Percentiles rank a stretch among this genome's conserved stretches.
These are phyloP conservation scores for Endoconidiophora polonica DNA, from an alignment of 2,329 filamentous ascomycete genomes.

Conservation along the genomic window DNA sequence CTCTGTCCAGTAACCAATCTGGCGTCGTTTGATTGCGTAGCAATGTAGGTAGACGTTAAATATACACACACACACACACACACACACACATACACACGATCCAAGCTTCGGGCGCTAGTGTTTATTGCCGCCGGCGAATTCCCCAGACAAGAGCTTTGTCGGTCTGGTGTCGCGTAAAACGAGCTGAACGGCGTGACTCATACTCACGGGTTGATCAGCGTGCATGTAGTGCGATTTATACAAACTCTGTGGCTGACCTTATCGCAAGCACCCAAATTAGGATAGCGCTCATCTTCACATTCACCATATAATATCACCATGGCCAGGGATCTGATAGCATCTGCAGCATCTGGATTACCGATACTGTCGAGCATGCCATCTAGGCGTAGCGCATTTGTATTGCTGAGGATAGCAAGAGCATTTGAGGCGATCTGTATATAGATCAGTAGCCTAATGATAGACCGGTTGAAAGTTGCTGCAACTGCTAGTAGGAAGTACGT, in stretches of 20 bases:
- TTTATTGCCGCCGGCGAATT: constrained; percentile 20
- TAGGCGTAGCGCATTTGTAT: not conserved
- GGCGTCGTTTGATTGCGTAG: no score
- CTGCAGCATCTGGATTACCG: not conserved
- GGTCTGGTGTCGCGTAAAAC: not conserved
- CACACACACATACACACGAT: constrained; percentile 15
- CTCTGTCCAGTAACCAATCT: no score
- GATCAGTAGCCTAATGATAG: no score
- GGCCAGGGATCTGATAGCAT: not conserved
- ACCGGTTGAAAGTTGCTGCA: no score
- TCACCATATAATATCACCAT: not conserved
- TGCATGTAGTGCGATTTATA: not conserved
- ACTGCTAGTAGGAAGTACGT: no score
- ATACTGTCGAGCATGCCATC: not conserved
- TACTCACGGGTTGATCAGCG: not conserved
- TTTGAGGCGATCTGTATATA: no score
- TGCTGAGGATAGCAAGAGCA: no score
- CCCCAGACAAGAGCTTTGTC: constrained; percentile 14
- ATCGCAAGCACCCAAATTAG: not conserved
- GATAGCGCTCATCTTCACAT: not conserved
- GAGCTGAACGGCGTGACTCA: not conserved
- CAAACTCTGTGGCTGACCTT: not conserved
- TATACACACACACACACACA: no score
- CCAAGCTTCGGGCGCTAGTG: constrained; percentile 25
- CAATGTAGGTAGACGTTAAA: no score